Evolutionary conservation across 805 yeast species (phyloP).

Genomic region (Jamesozyma rosinii): DNA sequence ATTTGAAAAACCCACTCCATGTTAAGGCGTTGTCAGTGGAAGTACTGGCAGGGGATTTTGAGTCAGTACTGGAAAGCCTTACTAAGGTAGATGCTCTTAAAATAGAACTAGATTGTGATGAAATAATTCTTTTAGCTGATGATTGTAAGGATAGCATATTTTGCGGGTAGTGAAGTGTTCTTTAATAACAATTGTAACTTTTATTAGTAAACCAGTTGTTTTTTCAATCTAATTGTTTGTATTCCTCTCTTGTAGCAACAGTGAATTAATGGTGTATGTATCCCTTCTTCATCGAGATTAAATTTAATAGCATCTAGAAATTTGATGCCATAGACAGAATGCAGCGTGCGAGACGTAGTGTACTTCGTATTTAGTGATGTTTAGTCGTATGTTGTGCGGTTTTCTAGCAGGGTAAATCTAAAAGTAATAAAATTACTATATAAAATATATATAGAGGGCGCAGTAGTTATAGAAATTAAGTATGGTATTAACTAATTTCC

Average conservation of each 20-base stretch:
- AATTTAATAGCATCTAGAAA: neutral
- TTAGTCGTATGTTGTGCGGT: too few species aligned
- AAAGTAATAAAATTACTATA: too few species aligned
- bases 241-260: neutral
- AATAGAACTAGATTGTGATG: neutral
- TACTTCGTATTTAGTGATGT: too few species aligned
- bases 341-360: too few species aligned
- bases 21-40: conserved; percentile 27
- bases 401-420: too few species aligned
- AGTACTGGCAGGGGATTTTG: neutral
- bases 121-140: conserved; percentile 1
- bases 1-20: conserved; percentile 74
- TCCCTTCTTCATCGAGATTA: neutral
- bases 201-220: neutral
- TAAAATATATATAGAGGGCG: too few species aligned
- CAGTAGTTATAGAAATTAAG: too few species aligned
- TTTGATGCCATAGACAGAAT: neutral
- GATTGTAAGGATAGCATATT: neutral
- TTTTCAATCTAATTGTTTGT: neutral
- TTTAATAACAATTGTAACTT: too few species aligned
- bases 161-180: too few species aligned
- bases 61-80: conserved; percentile 2
- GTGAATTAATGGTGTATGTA: neutral
- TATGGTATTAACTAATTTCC: too few species aligned
- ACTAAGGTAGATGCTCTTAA: neutral